Evolutionary conservation across 768 basidiomycete species (phyloP).

Genomic region (Dendrothele bispora): DNA sequence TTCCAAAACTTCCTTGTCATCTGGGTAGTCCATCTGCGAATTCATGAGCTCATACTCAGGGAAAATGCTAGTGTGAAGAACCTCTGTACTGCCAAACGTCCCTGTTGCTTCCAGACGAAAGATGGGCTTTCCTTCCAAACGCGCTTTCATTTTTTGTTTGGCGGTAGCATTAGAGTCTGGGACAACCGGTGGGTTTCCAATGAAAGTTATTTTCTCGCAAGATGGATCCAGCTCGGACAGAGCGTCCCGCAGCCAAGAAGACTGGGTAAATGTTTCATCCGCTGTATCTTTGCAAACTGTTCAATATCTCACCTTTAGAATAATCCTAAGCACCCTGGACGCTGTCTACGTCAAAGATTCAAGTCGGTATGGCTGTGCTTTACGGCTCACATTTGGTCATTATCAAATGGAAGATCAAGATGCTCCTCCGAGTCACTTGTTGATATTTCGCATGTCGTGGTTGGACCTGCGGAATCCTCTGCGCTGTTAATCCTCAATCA

Average conservation of each 20-base stretch:
- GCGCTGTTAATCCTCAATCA: conserved; percentile 55
- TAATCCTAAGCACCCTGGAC: conserved; percentile 71
- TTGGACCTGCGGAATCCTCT: conserved; percentile 79
- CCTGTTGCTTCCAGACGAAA: conserved; percentile 82
- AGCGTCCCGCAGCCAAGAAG: conserved; percentile 93
- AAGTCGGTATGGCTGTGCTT: too few species aligned
- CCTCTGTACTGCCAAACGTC: conserved; percentile 85
- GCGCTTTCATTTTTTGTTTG: conserved; percentile 26
- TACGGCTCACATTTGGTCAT: conserved; percentile 52
- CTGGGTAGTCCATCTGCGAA: conserved; percentile 90
- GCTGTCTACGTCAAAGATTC: neutral
- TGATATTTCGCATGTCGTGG: conserved; percentile 83
- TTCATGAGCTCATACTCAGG: conserved; percentile 1
- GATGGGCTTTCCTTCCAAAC: conserved; percentile 48
- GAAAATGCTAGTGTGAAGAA: conserved; percentile 22
- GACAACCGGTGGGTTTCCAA: conserved; percentile 59
- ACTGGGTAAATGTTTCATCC: conserved; percentile 34
- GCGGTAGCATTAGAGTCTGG: conserved; percentile 21
- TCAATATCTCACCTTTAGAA: conserved; percentile 64
- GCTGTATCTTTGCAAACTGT: neutral
- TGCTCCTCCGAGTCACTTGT: conserved; percentile 84
- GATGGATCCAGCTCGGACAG: conserved; percentile 89
- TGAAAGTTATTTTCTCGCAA: conserved; percentile 81
- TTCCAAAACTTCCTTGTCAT: conserved; percentile 88
- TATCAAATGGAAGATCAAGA: conserved; percentile 78